Evolutionary conservation across 2,329 filamentous ascomycete genomes (phyloP).

Genomic region (Plectosphaerella plurivora): DNA sequence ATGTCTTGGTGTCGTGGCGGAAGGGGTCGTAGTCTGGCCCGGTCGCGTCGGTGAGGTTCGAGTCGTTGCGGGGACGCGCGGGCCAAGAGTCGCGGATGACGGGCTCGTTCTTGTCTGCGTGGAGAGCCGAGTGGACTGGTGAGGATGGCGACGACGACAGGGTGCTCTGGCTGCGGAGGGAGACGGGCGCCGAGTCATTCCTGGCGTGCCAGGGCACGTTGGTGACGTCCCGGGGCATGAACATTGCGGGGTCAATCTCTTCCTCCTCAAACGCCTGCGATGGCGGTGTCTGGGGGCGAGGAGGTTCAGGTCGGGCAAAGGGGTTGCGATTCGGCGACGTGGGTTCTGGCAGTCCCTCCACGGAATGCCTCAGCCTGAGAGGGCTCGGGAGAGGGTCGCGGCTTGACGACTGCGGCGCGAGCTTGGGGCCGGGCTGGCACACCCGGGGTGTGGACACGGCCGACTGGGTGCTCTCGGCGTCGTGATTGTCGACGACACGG

Average conservation of each 20-base stretch:
- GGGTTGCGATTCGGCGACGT: conserved; percentile 2
- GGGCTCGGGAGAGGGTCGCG: conserved; percentile 12
- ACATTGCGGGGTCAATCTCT: conserved; percentile 12
- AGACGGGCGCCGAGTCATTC: conserved; percentile 25
- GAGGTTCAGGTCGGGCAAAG: conserved; percentile 4
- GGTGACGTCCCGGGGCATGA: conserved; percentile 24
- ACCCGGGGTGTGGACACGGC: conserved; percentile 3
- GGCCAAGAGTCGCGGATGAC: conserved; percentile 26
- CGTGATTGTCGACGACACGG: conserved; percentile 4
- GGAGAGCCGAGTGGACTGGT: conserved; percentile 18
- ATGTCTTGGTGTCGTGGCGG: conserved; percentile 10
- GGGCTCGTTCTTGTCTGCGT: conserved; percentile 23
- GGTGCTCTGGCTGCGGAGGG: conserved; percentile 27
- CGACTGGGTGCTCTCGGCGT: conserved; percentile 4
- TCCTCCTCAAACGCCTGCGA: not conserved
- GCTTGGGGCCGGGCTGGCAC: conserved; percentile 9
- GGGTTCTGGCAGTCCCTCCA: not conserved
- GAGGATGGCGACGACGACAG: conserved; percentile 26
- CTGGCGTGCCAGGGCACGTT: conserved; percentile 24
- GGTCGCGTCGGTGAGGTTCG: conserved; percentile 14
- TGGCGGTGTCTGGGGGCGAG: conserved; percentile 14
- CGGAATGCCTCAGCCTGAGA: conserved; percentile 8
- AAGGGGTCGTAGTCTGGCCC: conserved; percentile 19
- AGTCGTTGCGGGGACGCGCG: conserved; percentile 16
- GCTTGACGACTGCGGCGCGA: conserved; percentile 8